Evolutionary conservation across 306 rosid genomes (phyloP).

Genomic region (Rubus idaeus): DNA sequence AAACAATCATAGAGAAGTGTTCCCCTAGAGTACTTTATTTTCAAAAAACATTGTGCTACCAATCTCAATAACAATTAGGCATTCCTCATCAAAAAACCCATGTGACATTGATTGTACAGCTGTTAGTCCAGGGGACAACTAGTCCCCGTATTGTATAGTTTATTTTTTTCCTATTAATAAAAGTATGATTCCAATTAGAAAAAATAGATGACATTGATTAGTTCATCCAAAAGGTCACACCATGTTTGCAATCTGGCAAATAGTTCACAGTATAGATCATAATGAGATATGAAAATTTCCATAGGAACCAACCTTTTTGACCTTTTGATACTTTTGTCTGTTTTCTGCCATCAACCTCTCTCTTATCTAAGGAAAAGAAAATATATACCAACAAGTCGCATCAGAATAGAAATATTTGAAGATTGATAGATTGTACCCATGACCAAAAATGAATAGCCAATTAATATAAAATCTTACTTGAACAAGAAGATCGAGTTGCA

Average conservation of each 20-base stretch:
- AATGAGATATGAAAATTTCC: slow-evolving; percentile 22
- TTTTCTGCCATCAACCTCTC: slow-evolving; percentile 88
- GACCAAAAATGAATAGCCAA: slow-evolving; percentile 2
- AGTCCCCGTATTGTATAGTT: too few relatives aligned
- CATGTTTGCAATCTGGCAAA: slow-evolving; percentile 7
- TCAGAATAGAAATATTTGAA: slow-evolving; percentile 14
- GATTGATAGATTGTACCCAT: slow-evolving; percentile 10
- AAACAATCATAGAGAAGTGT: neutral
- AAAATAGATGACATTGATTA: neutral
- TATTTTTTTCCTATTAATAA: too few relatives aligned
- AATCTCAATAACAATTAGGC: neutral
- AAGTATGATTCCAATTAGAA: too few relatives aligned
- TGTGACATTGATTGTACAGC: too few relatives aligned
- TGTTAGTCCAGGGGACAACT: too few relatives aligned
- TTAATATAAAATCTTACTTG: slow-evolving; percentile 49
- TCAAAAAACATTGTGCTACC: neutral
- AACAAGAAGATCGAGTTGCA: slow-evolving; percentile 82
- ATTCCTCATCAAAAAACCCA: neutral
- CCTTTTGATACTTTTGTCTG: slow-evolving; percentile 91
- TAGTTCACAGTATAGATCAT: slow-evolving; percentile 9
- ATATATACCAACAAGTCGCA: slow-evolving; percentile 9
- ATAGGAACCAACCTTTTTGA: slow-evolving; percentile 78
- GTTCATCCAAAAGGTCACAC: slow-evolving; percentile 9
- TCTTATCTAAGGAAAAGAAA: slow-evolving; percentile 59
- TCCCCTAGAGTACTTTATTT: neutral